Evolutionary conservation across 768 basidiomycete species (phyloP).

Genomic region (Fibroporia radiculosa): DNA sequence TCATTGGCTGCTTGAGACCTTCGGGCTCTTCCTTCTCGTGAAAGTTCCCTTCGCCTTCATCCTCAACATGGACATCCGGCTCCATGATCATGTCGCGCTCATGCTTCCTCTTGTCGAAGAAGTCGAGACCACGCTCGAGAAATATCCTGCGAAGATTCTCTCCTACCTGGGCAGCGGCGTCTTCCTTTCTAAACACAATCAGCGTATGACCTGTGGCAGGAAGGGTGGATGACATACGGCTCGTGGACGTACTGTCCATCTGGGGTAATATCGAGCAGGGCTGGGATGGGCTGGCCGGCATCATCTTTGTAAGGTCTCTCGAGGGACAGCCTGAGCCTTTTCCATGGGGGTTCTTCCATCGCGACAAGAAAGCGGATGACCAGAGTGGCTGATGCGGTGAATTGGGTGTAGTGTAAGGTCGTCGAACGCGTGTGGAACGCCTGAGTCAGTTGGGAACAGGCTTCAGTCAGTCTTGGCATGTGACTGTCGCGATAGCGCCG

Average conservation of each 20-base stretch:
- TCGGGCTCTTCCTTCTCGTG: conserved; percentile 23
- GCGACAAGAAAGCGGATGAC: neutral
- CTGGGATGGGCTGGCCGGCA: conserved; percentile 51
- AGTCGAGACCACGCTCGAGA: conserved; percentile 64
- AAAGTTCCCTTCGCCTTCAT: conserved; percentile 22
- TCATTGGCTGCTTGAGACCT: conserved; percentile 44
- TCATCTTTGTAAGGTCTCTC: conserved; percentile 82
- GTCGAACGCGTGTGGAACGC: neutral
- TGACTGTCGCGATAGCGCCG: neutral
- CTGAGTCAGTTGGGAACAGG: neutral
- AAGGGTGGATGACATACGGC: conserved; percentile 40
- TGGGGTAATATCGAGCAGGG: conserved; percentile 58
- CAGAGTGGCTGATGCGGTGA: neutral
- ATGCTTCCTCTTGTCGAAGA: conserved; percentile 50
- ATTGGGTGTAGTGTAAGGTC: neutral
- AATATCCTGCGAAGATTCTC: conserved; percentile 65
- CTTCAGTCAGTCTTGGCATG: neutral
- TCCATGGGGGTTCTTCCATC: conserved; percentile 36
- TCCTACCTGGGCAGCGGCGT: conserved; percentile 50
- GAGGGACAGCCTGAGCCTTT: conserved; percentile 56
- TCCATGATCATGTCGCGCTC: conserved; percentile 9
- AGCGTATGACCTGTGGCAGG: neutral
- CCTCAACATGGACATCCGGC: conserved; percentile 15
- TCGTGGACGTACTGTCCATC: conserved; percentile 67
- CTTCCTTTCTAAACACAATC: conserved; percentile 29